These are phyloP conservation scores for Pseudisothecium myosuroides DNA, from an alignment of 225 moss, liverwort and hornwort species.

Conservation along the genomic window DNA sequence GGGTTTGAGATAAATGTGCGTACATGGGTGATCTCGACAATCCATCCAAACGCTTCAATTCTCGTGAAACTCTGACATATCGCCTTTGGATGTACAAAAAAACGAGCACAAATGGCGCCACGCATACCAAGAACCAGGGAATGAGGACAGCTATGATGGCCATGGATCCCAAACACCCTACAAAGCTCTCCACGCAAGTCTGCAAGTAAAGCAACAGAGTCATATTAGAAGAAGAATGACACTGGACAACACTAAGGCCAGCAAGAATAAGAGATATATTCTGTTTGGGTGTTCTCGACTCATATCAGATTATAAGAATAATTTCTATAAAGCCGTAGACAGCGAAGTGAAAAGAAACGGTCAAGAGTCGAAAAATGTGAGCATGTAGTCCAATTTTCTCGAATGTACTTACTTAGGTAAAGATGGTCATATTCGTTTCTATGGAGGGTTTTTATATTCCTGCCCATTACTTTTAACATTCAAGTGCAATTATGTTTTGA, in stretches of 20 bases:
- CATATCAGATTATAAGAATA: background rate
- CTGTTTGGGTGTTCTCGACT: background rate
- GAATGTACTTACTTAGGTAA: background rate
- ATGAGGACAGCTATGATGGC: slow-evolving; percentile 55
- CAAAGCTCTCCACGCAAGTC: slow-evolving; percentile 56
- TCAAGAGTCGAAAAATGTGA: background rate
- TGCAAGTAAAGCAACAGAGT: background rate
- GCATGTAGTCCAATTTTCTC: background rate
- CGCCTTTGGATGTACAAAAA: slow-evolving; percentile 51
- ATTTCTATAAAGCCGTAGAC: background rate
- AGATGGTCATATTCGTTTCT: background rate
- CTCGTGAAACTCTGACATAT: slow-evolving; percentile 65
- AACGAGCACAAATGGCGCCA: slow-evolving; percentile 52
- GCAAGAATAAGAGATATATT: background rate
- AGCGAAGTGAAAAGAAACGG: background rate
- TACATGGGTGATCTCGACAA: slow-evolving; percentile 84
- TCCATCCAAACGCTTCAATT: slow-evolving; percentile 83
- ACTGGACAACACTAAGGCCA: background rate
- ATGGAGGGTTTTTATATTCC: background rate
- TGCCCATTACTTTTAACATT: background rate
- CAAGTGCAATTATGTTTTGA: background rate
- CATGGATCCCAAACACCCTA: slow-evolving; percentile 59
- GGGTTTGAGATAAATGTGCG: slow-evolving; percentile 76
- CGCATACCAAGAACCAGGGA: slow-evolving; percentile 65
- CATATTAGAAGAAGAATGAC: background rate